These are phyloP conservation scores for Scedosporium dehoogii DNA, from an alignment of 2,329 filamentous ascomycete species.

Conservation along the genomic window DNA sequence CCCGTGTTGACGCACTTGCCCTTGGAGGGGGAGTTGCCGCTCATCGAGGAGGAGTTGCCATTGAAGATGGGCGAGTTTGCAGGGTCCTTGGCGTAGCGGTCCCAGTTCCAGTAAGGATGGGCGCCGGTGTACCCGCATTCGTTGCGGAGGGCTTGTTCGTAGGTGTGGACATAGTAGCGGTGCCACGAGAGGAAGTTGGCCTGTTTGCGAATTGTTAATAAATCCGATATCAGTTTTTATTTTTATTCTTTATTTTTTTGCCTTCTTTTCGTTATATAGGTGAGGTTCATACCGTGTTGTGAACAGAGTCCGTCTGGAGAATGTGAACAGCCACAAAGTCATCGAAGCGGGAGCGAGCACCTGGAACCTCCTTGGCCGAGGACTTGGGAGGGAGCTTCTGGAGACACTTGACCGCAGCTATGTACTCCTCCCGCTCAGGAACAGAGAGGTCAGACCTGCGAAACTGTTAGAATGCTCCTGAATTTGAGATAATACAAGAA, in stretches of 20 bases:
- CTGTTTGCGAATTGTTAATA: not conserved
- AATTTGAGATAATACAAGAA: too few species aligned
- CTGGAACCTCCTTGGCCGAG: slow-evolving; percentile 23
- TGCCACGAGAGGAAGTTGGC: slow-evolving; percentile 21
- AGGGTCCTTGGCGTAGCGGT: slow-evolving; percentile 22
- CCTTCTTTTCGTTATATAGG: not conserved
- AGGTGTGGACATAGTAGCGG: slow-evolving; percentile 21
- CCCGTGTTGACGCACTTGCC: slow-evolving; percentile 41
- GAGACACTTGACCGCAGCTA: slow-evolving; percentile 34
- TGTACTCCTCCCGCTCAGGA: slow-evolving; percentile 25
- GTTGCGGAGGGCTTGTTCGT: slow-evolving; percentile 19
- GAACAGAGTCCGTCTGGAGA: slow-evolving; percentile 33
- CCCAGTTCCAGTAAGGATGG: slow-evolving; percentile 37
- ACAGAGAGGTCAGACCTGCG: slow-evolving; percentile 13
- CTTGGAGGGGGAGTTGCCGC: slow-evolving; percentile 30
- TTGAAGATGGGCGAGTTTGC: slow-evolving; percentile 35
- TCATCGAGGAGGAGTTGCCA: slow-evolving; percentile 33
- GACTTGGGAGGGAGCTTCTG: slow-evolving; percentile 25
- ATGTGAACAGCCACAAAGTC: slow-evolving; percentile 40
- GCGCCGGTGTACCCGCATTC: slow-evolving; percentile 27
- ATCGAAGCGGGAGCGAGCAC: slow-evolving; percentile 35
- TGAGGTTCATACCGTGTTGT: slow-evolving; percentile 15
- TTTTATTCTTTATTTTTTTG: too few species aligned
- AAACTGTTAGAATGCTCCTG: not conserved
- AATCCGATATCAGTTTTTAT: not conserved